phyloP scores from a whole-genome alignment of 192 early-diverging fungal genomes.

The Coemansia brasiliensis region DNA sequence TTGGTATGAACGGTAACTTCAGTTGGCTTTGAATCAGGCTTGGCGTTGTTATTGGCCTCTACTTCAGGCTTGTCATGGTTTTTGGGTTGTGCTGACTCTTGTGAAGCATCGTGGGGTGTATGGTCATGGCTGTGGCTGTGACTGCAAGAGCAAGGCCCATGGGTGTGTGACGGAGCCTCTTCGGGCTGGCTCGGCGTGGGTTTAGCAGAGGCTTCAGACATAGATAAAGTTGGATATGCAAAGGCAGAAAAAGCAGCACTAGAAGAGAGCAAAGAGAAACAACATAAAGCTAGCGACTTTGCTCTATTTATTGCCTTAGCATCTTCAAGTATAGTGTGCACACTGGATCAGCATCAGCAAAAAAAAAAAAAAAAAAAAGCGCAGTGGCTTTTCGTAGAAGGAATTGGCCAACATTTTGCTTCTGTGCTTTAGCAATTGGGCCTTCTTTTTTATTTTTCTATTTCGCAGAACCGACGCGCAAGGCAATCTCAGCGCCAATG shows the following conservation, averaged over 20 bases:
- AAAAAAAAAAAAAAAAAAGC: neutral
- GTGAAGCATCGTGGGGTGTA: no score
- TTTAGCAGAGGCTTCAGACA: constrained; percentile 1
- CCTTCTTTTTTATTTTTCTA: neutral
- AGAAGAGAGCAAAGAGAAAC: neutral
- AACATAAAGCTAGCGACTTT: neutral
- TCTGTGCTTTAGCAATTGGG: no score
- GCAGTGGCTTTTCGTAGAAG: neutral
- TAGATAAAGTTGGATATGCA: neutral
- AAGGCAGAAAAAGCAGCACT: no score
- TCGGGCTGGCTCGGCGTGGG: neutral
- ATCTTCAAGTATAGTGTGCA: neutral
- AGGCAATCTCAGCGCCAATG: constrained; percentile 28
- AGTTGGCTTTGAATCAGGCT: neutral
- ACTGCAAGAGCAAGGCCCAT: constrained; percentile 6
- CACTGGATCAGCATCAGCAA: neutral
- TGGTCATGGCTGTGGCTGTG: constrained; percentile 12
- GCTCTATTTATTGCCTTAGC: neutral
- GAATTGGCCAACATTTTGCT: no score
- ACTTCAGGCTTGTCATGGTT: neutral
- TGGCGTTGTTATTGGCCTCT: neutral
- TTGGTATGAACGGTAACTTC: constrained; percentile 1
- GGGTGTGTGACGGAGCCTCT: neutral
- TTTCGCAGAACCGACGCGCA: neutral
- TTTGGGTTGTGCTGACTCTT: no score